Evolutionary conservation across 2,329 filamentous ascomycete genomes (phyloP).

Genomic region (Neonectria magnoliae): DNA sequence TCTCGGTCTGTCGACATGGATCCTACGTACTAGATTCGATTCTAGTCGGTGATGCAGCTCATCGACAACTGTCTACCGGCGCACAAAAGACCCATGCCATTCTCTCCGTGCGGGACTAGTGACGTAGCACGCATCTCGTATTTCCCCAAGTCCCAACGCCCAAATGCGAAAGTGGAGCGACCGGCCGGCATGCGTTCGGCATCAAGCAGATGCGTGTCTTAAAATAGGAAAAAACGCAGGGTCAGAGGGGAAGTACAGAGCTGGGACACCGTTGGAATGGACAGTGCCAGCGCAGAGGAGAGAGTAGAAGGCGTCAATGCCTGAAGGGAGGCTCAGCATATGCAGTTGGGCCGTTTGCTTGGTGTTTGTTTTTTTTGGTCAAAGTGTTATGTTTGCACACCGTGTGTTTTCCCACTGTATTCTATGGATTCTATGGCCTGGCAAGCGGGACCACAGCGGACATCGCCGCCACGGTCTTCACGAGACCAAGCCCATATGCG

Average conservation of each 20-base stretch:
- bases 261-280: not conserved
- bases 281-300: not conserved
- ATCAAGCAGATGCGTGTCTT: not conserved
- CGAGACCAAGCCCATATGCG: not conserved
- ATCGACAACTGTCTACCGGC: slow-evolving; percentile 26
- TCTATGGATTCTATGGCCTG: not conserved
- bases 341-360: not conserved
- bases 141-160: slow-evolving; percentile 27
- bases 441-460: not conserved
- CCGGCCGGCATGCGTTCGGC: not conserved
- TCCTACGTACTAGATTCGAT: not conserved
- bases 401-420: not conserved
- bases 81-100: slow-evolving; percentile 24
- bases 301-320: not conserved
- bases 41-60: slow-evolving; percentile 19
- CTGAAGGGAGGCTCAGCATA: not conserved
- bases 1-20: not conserved
- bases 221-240: not conserved
- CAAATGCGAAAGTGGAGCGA: slow-evolving; percentile 12
- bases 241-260: not conserved
- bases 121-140: slow-evolving; percentile 43
- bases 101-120: slow-evolving; percentile 15
- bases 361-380: not conserved
- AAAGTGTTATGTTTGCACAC: not conserved
- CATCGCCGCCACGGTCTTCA: not conserved